Evolutionary conservation across 2,329 filamentous ascomycete genomes (phyloP), one percentile per base, ranked within the genome.

Genomic region (Cordyceps tenuipes): DNA sequence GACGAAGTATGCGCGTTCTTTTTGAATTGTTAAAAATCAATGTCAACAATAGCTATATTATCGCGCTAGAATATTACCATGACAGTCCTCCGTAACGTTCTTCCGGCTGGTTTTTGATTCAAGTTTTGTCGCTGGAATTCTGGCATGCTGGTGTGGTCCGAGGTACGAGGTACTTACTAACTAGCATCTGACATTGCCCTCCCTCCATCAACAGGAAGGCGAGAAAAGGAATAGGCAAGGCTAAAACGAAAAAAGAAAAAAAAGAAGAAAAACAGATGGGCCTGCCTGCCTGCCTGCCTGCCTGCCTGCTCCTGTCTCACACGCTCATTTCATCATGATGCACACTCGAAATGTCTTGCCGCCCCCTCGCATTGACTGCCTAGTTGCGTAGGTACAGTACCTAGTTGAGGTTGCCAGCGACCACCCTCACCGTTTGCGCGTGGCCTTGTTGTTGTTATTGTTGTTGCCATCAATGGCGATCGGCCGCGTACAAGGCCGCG

Each of bases 281-380:
- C n/a, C n/a, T n/a, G n/a, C n/a, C n/a, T n/a, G n/a, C n/a, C n/a
- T n/a, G n/a, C n/a, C n/a, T n/a, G 8, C 34, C 39, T 41, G 39
- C n/a, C n/a, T 13, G 39, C 39, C 34, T 7, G 39, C 39, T 43
- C 7, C 8, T 43, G 39, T 43, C 39, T 43, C 39, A 43, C 39
- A 26, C 29, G 31, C 44, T 57, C 55, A 49, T 49, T 41, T 57
- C 55, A 39, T 10, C 26, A 47, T 46, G 51, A 47, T 46, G 51
- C 36, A 21, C 51, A 53, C 39, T 48, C 43, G n/a, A 19, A 19
- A 57, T 57, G 55, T 57, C 55, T 57, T 47, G 55, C 55, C 54
- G 44, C 55, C 55, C 46, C 55, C 55, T 57, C 55, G 43, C 55
- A 57, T 53, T 21, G 13, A 21, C n/a, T 48, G 15, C n/a, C 17